These are phyloP conservation scores for Teunomyces kruisii DNA, from an alignment of 805 yeast species.

Conservation along the genomic window DNA sequence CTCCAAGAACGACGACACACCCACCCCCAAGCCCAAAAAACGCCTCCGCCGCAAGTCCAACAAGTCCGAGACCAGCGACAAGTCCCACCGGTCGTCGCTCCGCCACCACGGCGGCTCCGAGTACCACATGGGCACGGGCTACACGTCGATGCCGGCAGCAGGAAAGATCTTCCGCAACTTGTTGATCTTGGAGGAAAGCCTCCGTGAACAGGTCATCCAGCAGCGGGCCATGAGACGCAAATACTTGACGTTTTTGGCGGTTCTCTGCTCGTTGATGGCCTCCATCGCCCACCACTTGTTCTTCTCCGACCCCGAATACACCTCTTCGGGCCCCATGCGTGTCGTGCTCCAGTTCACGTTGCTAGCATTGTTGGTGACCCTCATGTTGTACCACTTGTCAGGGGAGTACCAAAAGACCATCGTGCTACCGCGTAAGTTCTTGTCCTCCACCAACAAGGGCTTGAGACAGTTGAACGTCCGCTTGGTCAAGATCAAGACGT, in stretches of 20 bases:
- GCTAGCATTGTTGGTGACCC: constrained; percentile 62
- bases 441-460: constrained; percentile 85
- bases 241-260: constrained; percentile 52
- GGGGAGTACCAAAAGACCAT: constrained; percentile 90
- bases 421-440: constrained; percentile 74
- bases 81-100: constrained; percentile 19
- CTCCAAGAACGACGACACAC: constrained; percentile 14
- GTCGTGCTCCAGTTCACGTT: constrained; percentile 54
- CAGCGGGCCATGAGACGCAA: constrained; percentile 66
- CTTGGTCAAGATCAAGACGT: constrained; percentile 58
- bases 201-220: constrained; percentile 76
- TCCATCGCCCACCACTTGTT: constrained; percentile 40
- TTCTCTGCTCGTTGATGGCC: constrained; percentile 40
- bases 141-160: constrained; percentile 42
- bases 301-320: constrained; percentile 19
- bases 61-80: constrained; percentile 16
- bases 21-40: constrained; percentile 22
- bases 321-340: constrained; percentile 31
- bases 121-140: constrained; percentile 14
- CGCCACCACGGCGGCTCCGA: constrained; percentile 8
- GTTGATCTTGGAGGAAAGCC: constrained; percentile 79
- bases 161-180: constrained; percentile 80
- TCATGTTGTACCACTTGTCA: constrained; percentile 75
- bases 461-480: constrained; percentile 78
- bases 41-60: constrained; percentile 10